Evolutionary conservation across 306 rosid species (phyloP), one percentile per base, ranked within the genome.

Genomic region (Cajanus cajan): DNA sequence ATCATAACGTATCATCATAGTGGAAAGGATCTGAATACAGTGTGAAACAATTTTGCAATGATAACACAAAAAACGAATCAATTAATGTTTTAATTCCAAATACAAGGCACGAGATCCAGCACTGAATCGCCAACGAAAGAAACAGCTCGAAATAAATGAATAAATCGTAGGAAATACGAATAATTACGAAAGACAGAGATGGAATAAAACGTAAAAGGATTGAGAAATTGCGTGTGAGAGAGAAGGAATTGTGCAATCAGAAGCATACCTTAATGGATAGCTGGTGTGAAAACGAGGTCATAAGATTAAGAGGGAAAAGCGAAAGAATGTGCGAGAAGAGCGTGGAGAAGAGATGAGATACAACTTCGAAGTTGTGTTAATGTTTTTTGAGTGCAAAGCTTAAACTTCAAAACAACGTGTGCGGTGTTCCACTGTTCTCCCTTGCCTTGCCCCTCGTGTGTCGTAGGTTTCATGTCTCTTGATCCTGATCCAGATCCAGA

Each of bases 321-420:
- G 68, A 52, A 63, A 62, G 79, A 74, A 82, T 5, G 82, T 74
- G 79, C 52, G 68, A 71, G 68, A 82, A 10, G 73, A 82, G 39
- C 81, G 54, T 67, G 1, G 7, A 65, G n/a, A 11, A 39, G 19
- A 40, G 71, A 66, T 0, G 16, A 0, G 21, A 64, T 7, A 63
- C 14, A 59, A 59, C 2, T 36, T 37, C 28, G 48, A 36, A 58
- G 36, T 36, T 64, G 25, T 37, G 70, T 15, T 24, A 39, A 18
- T 47, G 31, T 37, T 1, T 40, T 14, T 1, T 18, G 28, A 74
- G 57, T 8, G 51, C 58, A 62, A 6, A 31, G 5, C 18, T n/a
- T 37, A 8, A 58, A 28, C 66, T 28, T 13, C 8, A 7, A 5
- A 4, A 75, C 71, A 59, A 64, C 48, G 70, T 40, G 15, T 16